Evolutionary conservation across 75 land plant genomes (phyloP), one percentile per base, ranked within the genome.

Genomic region (Picea glauca): DNA sequence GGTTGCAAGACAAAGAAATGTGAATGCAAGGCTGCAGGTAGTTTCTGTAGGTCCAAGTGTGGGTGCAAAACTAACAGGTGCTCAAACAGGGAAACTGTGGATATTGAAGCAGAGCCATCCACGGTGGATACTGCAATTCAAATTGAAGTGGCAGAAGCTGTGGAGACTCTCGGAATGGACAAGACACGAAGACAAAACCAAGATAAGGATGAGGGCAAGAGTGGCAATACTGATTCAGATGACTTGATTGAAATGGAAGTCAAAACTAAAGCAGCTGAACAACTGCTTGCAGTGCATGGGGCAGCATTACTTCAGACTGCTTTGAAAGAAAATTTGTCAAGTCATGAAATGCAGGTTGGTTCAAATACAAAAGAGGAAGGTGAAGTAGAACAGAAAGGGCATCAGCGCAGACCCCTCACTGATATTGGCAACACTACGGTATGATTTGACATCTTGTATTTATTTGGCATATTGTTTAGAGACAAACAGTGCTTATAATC

Each of bases 381-480:
- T 17, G 60, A 65, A 57, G 76, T 79, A 57, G 81, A 77, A 43
- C 67, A 66, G 38, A 79, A 77, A 66, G 62, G 58, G 13, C 76
- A 50, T 18, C 86, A 60, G 38, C 88, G 99, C 46, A 95, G 83
- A 63, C 91, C 99, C 33, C 81, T 96, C 30, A 78, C 88, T 6
- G 99, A 96, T 77, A 94, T 96, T 78, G 98, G 99, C 3, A 96
- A 96, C 83, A 94, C 78, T 20, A 60, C 33, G 87, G 98, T 94
- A 82, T 20, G 84, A 14, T 31, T 26, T 18, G 40, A 2, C 76
- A 56, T 57, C 54, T 1, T 57, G 59, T 74, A 74, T 26, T 74
- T 26, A 56, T 4, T 74, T 12, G 15, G 43, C 26, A 2, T 56
- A 7, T 46, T 46, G 58, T 65, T 63, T 63, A 21, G 65, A 5